Base-by-base conservation (phyloP, 352 stramenopile species). In the Globisporangium abappressorium region DNA sequence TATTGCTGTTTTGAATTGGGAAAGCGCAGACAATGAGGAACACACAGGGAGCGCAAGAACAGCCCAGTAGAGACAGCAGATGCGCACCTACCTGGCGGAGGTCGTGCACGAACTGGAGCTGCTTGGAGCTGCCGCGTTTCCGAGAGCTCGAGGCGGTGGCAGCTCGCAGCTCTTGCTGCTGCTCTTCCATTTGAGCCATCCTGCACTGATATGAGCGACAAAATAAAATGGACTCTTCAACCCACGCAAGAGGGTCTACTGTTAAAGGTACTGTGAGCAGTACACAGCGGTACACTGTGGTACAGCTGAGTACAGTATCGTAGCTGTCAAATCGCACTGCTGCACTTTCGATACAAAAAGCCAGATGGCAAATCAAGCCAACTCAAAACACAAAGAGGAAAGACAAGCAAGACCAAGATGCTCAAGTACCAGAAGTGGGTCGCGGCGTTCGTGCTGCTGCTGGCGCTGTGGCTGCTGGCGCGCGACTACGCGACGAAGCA, bases 401-500 rank as follows among this genome's bases (percentile, higher is more conserved):
- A 64, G 28, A 11, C 46, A 46, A 57, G 41, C 41, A 57, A 54
- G 28, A 58, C 30, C 7, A 62, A 66, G 28, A 92, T 91, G 81
- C 82, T 92, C 58, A 92, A 91, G 78, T 92, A 91, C 76, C 84
- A 91, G 71, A 90, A 85, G 75, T 91, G 84, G 82, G 70, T 92
- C 38, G 63, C 43, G 41, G 75, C 73, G 1, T 78, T 89, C 59
- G 69, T 82, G 38, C 64, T 79, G 24, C 69, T 87, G 62, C 70
- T 91, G 18, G 64, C 73, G 51, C 63, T 84, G 47, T 92, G 84
- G 84, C 68, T 88, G 47, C 38, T 84, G 51, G 72, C 89, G 56
- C 73, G 85, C 59, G 68, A 75, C 57, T 85, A 82, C 47, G 78
- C 74, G 36, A 60, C 71, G 18, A 68, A 75, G 7, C 64, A 64